Percentiles rank a stretch among this genome's conserved stretches.
These are phyloP conservation scores for Sarocladiaceae sp. DNA, from an alignment of 2,329 filamentous ascomycete species.

Conservation along the genomic window DNA sequence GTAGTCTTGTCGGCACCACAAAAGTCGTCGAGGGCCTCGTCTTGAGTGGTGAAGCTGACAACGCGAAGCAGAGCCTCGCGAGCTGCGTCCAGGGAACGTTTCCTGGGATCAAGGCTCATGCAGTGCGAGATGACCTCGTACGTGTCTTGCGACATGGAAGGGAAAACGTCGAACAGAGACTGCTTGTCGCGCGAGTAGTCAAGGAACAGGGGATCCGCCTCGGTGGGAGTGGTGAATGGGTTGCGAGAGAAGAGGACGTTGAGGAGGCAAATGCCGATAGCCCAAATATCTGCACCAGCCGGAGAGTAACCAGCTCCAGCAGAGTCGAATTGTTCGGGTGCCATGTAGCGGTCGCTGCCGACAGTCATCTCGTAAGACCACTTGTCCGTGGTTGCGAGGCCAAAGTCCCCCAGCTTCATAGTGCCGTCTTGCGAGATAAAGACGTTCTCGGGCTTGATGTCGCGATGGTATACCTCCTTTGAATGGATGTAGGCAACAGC, in stretches of 20 bases:
- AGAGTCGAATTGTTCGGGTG: constrained; percentile 94
- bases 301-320: constrained; percentile 83
- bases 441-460: constrained; percentile 99
- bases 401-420: constrained; percentile 97
- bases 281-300: constrained; percentile 92
- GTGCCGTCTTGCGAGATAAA: constrained; percentile 80
- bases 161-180: constrained; percentile 95
- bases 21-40: constrained; percentile 90
- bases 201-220: constrained; percentile 85
- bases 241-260: constrained; percentile 97
- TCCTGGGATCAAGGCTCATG: constrained; percentile 83
- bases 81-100: constrained; percentile 73
- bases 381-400: constrained; percentile 78
- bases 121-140: constrained; percentile 89
- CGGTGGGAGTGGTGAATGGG: constrained; percentile 84
- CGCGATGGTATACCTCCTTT: constrained; percentile 88
- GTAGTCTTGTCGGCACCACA: constrained; percentile 74
- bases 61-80: constrained; percentile 73
- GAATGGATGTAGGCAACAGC: constrained; percentile 86
- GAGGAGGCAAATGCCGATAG: constrained; percentile 90
- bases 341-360: constrained; percentile 98
- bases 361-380: constrained; percentile 93
- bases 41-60: constrained; percentile 87
- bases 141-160: constrained; percentile 96
- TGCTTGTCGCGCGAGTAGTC: constrained; percentile 93